These are phyloP conservation scores for Haplographium delicatum DNA, from an alignment of 495 filamentous ascomycete species.

Conservation along the genomic window DNA sequence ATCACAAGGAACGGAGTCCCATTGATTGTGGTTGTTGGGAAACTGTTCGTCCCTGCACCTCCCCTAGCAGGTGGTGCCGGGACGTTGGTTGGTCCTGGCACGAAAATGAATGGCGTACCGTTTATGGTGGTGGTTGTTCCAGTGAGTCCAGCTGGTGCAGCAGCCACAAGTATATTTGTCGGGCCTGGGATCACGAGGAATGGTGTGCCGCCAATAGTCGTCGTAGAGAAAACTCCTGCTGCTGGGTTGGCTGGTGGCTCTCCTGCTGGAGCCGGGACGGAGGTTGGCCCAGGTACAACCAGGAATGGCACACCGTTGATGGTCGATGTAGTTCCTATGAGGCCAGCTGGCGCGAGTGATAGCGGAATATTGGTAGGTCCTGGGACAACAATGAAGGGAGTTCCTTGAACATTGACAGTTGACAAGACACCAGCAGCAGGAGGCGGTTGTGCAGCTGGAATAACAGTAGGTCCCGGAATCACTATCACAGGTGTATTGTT, in stretches of 20 bases:
- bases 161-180: not conserved
- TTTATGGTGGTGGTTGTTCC: constrained; percentile 7
- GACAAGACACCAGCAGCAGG: not conserved
- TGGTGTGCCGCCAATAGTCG: constrained; percentile 8
- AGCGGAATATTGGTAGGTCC: constrained; percentile 3
- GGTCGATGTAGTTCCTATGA: not conserved
- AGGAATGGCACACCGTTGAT: not conserved
- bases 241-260: not conserved
- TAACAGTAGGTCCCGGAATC: not conserved
- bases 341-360: constrained; percentile 4
- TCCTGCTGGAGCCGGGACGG: not conserved
- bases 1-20: not conserved
- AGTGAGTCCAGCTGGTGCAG: not conserved
- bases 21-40: not conserved
- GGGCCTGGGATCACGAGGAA: not conserved
- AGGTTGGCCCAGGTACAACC: not conserved
- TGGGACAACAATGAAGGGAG: constrained; percentile 4
- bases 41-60: not conserved
- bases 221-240: constrained; percentile 1
- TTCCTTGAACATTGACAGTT: constrained; percentile 1
- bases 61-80: not conserved
- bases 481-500: not conserved
- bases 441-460: not conserved
- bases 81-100: constrained; percentile 8
- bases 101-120: constrained; percentile 4